A percentile compares a stretch with the other conserved stretches of the same genome.
phyloP scores from a whole-genome alignment of 495 filamentous ascomycete species.

The Neurospora tetraspora region DNA sequence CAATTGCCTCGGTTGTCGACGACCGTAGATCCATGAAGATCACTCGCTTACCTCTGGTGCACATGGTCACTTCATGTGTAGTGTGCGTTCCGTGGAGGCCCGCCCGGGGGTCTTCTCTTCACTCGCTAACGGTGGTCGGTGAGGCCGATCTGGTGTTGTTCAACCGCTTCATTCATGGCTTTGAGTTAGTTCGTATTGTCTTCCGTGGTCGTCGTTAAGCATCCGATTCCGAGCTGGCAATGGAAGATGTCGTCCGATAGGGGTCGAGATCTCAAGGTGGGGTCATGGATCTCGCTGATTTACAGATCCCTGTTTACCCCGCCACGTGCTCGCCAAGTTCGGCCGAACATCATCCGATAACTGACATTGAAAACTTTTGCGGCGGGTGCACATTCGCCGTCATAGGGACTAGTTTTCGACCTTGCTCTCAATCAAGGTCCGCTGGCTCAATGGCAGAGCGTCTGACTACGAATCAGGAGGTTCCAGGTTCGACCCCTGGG shows the following conservation, averaged over 20 bases:
- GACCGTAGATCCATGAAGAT: too few species aligned
- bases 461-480: background rate
- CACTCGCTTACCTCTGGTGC: background rate
- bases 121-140: background rate
- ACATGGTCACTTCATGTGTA: background rate
- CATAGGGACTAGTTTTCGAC: background rate
- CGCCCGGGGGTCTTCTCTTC: background rate
- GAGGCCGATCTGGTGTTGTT: background rate
- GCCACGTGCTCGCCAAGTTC: background rate
- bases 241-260: background rate
- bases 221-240: background rate
- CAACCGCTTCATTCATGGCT: background rate
- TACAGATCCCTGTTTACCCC: background rate
- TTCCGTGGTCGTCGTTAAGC: background rate
- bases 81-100: background rate
- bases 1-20: too few species aligned
- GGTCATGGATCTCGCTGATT: background rate
- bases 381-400: background rate
- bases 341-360: background rate
- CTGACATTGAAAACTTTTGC: background rate
- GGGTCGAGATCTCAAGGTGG: background rate
- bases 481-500: background rate
- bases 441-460: background rate
- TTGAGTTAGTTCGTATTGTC: background rate
- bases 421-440: background rate